A percentile compares a stretch with the other conserved stretches of the same genome.
Conservation (phyloP, 73 alveolate genomes). For the Paramecium biaurelia region DNA sequence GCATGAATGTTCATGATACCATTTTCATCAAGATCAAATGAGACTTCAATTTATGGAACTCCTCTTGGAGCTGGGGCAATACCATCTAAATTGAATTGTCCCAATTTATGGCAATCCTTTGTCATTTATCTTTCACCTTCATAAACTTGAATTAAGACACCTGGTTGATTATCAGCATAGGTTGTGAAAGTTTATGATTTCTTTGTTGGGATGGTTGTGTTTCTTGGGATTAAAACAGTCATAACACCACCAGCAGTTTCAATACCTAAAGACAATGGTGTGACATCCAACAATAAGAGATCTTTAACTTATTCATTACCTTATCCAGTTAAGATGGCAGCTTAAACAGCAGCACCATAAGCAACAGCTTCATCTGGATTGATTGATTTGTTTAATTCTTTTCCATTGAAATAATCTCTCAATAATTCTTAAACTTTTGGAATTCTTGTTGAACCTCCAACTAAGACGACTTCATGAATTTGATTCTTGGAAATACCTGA, state of each 20-base stretch:
- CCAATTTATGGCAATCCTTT: slow-evolving; percentile 94
- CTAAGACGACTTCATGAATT: slow-evolving; percentile 80
- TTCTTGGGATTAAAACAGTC: slow-evolving; percentile 97
- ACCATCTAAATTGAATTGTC: slow-evolving; percentile 92
- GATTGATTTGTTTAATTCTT: slow-evolving; percentile 87
- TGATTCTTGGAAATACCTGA: slow-evolving; percentile 74
- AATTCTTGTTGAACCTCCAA: slow-evolving; percentile 89
- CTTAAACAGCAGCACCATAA: slow-evolving; percentile 82
- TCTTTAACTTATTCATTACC: slow-evolving; percentile 74
- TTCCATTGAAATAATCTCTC: slow-evolving; percentile 93
- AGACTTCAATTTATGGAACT: slow-evolving; percentile 92
- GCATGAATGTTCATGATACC: slow-evolving; percentile 96
- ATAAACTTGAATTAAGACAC: slow-evolving; percentile 93
- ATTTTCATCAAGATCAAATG: slow-evolving; percentile 96
- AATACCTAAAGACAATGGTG: slow-evolving; percentile 97
- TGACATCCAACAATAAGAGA: slow-evolving; percentile 83
- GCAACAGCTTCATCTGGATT: slow-evolving; percentile 86
- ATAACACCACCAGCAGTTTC: slow-evolving; percentile 99
- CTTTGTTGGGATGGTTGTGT: slow-evolving; percentile 96
- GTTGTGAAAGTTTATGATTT: slow-evolving; percentile 90
- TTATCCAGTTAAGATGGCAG: slow-evolving; percentile 76
- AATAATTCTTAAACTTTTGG: slow-evolving; percentile 94
- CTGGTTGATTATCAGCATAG: slow-evolving; percentile 98
- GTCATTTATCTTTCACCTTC: slow-evolving; percentile 98
- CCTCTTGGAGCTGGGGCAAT: slow-evolving; percentile 98